Evolutionary conservation across 2,329 filamentous ascomycete species (phyloP).

Genomic region (Dactylellina haptotyla): DNA sequence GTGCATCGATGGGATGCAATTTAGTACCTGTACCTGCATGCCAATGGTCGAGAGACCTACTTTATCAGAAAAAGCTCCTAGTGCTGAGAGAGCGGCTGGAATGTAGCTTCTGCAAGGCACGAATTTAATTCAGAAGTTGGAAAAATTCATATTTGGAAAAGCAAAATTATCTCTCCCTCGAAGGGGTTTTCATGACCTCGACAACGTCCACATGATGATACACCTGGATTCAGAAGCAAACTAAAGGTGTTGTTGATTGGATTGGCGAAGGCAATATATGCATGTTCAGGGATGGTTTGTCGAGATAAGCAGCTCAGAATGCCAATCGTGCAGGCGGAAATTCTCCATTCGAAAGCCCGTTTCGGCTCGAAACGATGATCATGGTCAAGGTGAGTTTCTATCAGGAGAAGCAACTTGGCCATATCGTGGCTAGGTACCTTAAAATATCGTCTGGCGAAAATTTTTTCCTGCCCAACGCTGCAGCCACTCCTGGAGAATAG

Average conservation of each 20-base stretch:
- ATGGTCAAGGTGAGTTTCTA: slow-evolving; percentile 2
- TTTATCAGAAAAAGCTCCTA: slow-evolving; percentile 29
- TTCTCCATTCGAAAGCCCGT: slow-evolving; percentile 43
- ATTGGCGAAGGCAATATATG: slow-evolving; percentile 8
- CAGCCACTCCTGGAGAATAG: neutral
- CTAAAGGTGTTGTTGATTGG: neutral
- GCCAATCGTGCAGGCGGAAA: slow-evolving; percentile 25
- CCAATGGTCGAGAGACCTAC: slow-evolving; percentile 34
- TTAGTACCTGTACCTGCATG: slow-evolving; percentile 35
- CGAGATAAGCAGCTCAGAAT: slow-evolving; percentile 27
- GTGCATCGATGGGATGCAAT: slow-evolving; percentile 9
- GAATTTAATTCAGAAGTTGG: slow-evolving; percentile 24
- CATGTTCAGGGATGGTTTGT: slow-evolving; percentile 15
- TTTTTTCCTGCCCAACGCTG: neutral
- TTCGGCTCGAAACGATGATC: slow-evolving; percentile 42
- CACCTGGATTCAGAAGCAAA: neutral
- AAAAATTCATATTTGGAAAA: slow-evolving; percentile 8
- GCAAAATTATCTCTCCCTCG: neutral
- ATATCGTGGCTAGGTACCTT: neutral
- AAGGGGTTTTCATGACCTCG: neutral
- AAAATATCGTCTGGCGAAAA: neutral
- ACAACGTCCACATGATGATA: neutral
- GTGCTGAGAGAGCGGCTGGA: slow-evolving; percentile 15
- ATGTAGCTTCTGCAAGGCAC: slow-evolving; percentile 48
- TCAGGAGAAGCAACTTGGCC: slow-evolving; percentile 26